Evolutionary conservation across 164 flowering plant genomes (phyloP), one percentile per base, ranked within the genome.

Genomic region (Kalanchoe fedtschenkoi): DNA sequence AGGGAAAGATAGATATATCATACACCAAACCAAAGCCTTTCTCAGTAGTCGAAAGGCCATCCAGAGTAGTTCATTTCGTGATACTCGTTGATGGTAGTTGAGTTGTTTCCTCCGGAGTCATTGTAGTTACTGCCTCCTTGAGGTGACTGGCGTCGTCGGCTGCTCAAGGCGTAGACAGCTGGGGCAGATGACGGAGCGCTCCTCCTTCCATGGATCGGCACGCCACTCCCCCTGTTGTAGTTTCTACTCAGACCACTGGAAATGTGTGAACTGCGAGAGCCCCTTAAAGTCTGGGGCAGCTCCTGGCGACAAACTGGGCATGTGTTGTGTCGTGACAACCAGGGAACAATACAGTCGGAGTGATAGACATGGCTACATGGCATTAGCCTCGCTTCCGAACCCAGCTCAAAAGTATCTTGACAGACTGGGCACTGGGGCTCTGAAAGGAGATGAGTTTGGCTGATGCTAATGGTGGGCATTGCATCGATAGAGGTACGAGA

Each of bases 251-350:
- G 58, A 24, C 43, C 57, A 41, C 70, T 69, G 30, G 34, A 33
- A 29, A 34, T 69, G 58, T 55, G 34, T 22, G 16, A 46, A n/a
- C 63, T 29, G n/a, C 47, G 61, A 61, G 46, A 41, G 60, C 30
- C 39, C 15, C 51, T 65, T 30, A 68, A 62, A 29, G 39, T 71
- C 21, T 59, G 70, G 34, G 72, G 80, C 34, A 79, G 65, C 68
- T 79, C 83, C 24, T 62, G 38, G 26, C 83, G 78, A 47, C 83
- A 79, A 60, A 79, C 77, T 11, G 83, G 83, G 68, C 83, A 79
- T 0, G 83, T 63, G 60, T 77, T 79, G 61, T 77, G 83, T 65
- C 69, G 72, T 30, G 58, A 73, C 51, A 79, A 61, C 83, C 83
- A 79, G 17, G 80, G 80, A 41, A 72, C 72, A 34, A 79, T 79